Base-by-base conservation (phyloP, 1,284 basidiomycete species). In the Papiliotrema terrestris region DNA sequence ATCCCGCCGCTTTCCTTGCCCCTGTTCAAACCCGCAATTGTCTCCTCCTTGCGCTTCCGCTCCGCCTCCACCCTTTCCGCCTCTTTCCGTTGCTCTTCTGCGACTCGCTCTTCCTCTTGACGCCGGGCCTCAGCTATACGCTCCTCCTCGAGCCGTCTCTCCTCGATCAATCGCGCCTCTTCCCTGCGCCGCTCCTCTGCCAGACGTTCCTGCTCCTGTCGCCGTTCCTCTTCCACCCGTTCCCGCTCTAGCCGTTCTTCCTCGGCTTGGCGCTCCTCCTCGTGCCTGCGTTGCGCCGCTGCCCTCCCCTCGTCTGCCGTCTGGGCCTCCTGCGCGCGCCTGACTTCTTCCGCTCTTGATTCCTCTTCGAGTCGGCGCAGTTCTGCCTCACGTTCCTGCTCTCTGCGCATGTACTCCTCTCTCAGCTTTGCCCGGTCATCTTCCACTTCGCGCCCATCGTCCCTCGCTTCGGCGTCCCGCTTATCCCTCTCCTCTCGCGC, bases 1-100 rank as follows among this genome's bases (percentile, higher is more conserved):
- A 72, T 49, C 3, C 66, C 63, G 8, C 72, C 73, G 3, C 59
- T 57, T 2, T 36, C 17, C 47, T 66, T 71, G 3, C 60, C 62
- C n/a, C 47, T 57, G 37, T 35, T 20, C 15, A 71, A 45, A 20
- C 47, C 46, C 9, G 60, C 52, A 23, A 49, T 49, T 1, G 63
- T 49, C 2, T 48, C 57, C 41, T 63, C 60, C 19, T 51, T 45
- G 29, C 41, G 52, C 23, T 39, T 47, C 20, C 47, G 45, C 44
- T 57, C 32, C 25, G 46, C 51, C 41, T 51, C 55, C 5, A 20
- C 38, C 51, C 25, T 42, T 22, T 23, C 51, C 45, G 32, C 59
- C 59, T 41, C 46, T 54, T 45, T 54, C 60, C 45, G 57, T 46
- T 43, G 17, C 44, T 37, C 47, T 38, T 54, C 19, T 41, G 29